Evolutionary conservation across 2,329 filamentous ascomycete species (phyloP), one percentile per base, ranked within the genome.

Genomic region (Neofusicoccum laricinum): DNA sequence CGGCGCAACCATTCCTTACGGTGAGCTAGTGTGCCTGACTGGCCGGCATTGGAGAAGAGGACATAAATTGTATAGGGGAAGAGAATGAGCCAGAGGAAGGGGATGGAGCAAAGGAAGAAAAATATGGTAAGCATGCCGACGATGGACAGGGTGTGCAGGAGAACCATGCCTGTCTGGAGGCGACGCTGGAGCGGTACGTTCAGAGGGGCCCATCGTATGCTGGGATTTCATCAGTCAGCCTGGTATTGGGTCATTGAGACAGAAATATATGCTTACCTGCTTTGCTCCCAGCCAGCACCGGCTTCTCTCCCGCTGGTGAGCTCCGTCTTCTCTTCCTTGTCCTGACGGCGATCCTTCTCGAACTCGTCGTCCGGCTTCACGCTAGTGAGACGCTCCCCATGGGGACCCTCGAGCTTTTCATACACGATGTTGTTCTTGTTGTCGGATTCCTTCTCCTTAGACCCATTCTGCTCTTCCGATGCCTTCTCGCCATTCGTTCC

Each of bases 41-140:
- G 90, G 15, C 89, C 86, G 17, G 90, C 89, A 50, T 88, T 90
- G 25, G 93, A 96, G 68, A 93, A 87, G 25, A 95, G 84, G 67
- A 94, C 87, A 73, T 96, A 91, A 65, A 97, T 83, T 46, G 96
- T 83, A 72, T 98, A 98, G 0, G 92, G 87, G 7, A 90, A 72
- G 19, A 90, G 76, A 34, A 90, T 78, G 1, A 94, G 94, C 95
- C 95, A 99, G 53, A 89, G 87, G n/a, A 98, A 80, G 0, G 95
- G 95, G 64, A 96, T 93, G 64, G 92, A 90, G 78, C 93, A 96
- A 38, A 93, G 86, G 73, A 96, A 90, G 81, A 96, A 97, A 82
- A 98, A 98, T 65, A 89, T 76, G 4, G 91, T 90, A 4, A 96
- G 84, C 50, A 76, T 70, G 40, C 77, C 76, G 38, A 76, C 80